Conservation (phyloP, 2,329 filamentous ascomycete genomes). For the Colletotrichum tofieldiae region DNA sequence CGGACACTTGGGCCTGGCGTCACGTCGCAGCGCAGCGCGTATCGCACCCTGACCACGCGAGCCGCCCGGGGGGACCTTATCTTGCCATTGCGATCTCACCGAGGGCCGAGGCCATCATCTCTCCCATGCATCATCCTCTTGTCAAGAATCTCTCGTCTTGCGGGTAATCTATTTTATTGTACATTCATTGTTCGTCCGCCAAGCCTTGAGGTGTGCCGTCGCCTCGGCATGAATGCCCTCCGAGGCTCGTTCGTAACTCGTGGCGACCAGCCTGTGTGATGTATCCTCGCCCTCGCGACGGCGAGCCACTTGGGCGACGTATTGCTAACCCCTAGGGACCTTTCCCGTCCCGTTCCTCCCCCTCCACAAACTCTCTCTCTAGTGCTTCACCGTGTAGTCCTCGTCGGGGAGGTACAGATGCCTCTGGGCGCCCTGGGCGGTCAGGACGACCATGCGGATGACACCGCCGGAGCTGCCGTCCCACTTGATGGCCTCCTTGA, state of each 20-base stretch:
- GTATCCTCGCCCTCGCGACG: conserved; percentile 12
- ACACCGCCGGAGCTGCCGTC: conserved; percentile 98
- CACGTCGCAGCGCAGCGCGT: neutral
- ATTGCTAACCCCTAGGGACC: neutral
- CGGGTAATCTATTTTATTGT: conserved; percentile 43
- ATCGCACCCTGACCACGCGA: conserved; percentile 2
- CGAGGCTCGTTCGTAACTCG: conserved; percentile 36
- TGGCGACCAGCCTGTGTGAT: conserved; percentile 29
- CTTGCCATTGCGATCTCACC: neutral
- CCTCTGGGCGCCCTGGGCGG: conserved; percentile 88
- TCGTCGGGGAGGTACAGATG: conserved; percentile 97
- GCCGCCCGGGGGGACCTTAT: neutral
- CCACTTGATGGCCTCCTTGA: conserved; percentile 98
- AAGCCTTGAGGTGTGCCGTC: conserved; percentile 29
- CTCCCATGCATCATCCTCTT: neutral
- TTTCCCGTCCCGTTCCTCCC: conserved; percentile 11
- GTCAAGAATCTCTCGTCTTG: conserved; percentile 30
- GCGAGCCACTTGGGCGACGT: neutral
- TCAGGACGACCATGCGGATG: conserved; percentile 97
- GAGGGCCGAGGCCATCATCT: neutral
- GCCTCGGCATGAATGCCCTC: conserved; percentile 25
- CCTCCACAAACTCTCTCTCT: conserved; percentile 41
- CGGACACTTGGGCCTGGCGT: neutral
- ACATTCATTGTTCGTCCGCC: conserved; percentile 41
- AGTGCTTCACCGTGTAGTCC: conserved; percentile 82